phyloP scores from a whole-genome alignment of 2,329 filamentous ascomycete genomes.

The Metarhizium humberi region DNA sequence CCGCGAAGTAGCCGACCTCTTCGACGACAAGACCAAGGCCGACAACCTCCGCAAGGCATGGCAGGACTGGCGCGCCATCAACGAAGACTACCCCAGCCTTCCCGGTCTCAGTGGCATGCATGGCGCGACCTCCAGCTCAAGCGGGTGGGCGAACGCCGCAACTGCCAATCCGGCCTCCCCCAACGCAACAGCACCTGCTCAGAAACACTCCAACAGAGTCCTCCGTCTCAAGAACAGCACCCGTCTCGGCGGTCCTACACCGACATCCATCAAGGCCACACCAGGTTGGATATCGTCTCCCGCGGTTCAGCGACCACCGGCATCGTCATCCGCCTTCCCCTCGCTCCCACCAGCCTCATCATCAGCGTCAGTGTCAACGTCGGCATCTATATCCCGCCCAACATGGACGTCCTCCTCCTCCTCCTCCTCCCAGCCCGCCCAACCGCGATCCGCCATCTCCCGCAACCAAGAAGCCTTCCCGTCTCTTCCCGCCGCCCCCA shows the following conservation, averaged over 20 bases:
- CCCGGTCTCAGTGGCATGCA: conserved; percentile 65
- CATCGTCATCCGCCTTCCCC: conserved; percentile 32
- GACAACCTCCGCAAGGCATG: conserved; percentile 71
- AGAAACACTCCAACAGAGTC: conserved; percentile 44
- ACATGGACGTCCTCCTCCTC: conserved; percentile 22
- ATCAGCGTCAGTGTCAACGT: conserved; percentile 11
- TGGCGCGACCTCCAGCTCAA: conserved; percentile 46
- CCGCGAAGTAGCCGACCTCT: conserved; percentile 86
- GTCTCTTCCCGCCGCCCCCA: conserved; percentile 70
- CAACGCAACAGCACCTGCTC: conserved; percentile 26
- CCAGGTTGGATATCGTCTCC: conserved; percentile 1
- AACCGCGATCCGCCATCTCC: conserved; percentile 15
- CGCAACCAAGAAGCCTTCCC: conserved; percentile 62
- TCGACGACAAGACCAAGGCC: conserved; percentile 70
- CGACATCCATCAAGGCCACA: conserved; percentile 3
- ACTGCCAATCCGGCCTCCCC: conserved; percentile 42
- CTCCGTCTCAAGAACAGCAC: conserved; percentile 52
- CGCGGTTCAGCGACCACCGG: conserved; percentile 5
- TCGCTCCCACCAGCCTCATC: conserved; percentile 29
- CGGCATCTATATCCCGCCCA: conserved; percentile 10
- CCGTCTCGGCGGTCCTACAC: conserved; percentile 28
- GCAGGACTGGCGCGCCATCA: conserved; percentile 93
- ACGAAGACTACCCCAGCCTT: conserved; percentile 87
- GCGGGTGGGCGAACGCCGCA: conserved; percentile 52
- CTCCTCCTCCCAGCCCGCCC: conserved; percentile 29